Conservation (phyloP, 1,284 basidiomycete species). For the Ceratorhiza oryzae-sativae region DNA sequence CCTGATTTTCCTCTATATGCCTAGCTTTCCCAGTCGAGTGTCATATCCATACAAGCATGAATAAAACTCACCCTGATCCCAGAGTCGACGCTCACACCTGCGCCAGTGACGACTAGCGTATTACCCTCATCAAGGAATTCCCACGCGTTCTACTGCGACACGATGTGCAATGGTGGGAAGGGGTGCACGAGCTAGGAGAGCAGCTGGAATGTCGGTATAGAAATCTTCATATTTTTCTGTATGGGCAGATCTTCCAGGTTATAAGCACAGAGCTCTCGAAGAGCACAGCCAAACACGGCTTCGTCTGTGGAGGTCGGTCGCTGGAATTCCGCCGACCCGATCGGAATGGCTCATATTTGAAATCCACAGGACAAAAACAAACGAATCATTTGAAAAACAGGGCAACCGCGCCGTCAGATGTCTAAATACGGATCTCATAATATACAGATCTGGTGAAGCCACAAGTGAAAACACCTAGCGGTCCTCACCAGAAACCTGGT, state of each 20-base stretch:
- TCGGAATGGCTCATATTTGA: background rate
- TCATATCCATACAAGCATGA: background rate
- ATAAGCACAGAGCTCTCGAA: background rate
- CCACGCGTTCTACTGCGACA: slow-evolving; percentile 69
- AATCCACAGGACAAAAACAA: background rate
- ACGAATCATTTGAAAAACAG: background rate
- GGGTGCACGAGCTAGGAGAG: slow-evolving; percentile 57
- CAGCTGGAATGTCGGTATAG: slow-evolving; percentile 77
- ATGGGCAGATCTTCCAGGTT: background rate
- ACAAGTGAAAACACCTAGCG: no score
- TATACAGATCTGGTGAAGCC: no score
- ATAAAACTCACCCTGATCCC: slow-evolving; percentile 69
- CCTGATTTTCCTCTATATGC: slow-evolving; percentile 84
- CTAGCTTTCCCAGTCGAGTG: background rate
- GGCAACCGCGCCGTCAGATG: background rate
- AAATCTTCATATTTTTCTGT: slow-evolving; percentile 87
- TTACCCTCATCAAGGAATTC: slow-evolving; percentile 72
- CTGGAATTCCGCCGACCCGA: background rate
- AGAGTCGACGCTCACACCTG: slow-evolving; percentile 91
- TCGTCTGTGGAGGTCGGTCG: background rate
- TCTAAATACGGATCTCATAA: no score
- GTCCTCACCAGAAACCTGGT: background rate
- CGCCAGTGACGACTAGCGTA: slow-evolving; percentile 81
- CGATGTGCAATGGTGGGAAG: slow-evolving; percentile 57
- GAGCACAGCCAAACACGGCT: background rate